Evolutionary conservation across 1,284 basidiomycete species (phyloP).

Genomic region (Apiotrichum gracile): DNA sequence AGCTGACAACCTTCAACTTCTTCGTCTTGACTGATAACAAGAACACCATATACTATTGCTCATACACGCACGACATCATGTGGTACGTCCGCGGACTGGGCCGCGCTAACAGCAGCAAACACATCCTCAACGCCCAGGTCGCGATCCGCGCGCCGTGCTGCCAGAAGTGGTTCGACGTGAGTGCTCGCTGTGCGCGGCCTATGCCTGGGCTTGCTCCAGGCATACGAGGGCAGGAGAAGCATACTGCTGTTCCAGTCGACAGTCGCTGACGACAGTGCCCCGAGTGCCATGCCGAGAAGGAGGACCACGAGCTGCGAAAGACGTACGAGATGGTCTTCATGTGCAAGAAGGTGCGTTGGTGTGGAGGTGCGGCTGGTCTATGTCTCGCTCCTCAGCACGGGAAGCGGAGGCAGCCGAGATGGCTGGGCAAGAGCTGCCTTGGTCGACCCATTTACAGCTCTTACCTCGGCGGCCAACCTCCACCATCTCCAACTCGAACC

Average conservation of each 20-base stretch:
- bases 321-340: conserved; percentile 87
- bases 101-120: conserved; percentile 59
- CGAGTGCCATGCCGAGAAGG: conserved; percentile 81
- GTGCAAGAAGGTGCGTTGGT: conserved; percentile 68
- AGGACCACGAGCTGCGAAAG: conserved; percentile 67
- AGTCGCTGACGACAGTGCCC: conserved; percentile 56
- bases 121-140: conserved; percentile 87
- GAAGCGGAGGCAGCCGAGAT: no score
- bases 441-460: no score
- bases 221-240: background rate
- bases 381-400: no score
- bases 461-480: no score
- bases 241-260: conserved; percentile 1
- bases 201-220: no score
- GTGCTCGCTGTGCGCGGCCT: conserved; percentile 15
- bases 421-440: no score
- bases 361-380: background rate
- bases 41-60: no score
- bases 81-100: background rate
- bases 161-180: conserved; percentile 81
- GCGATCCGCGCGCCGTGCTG: conserved; percentile 90
- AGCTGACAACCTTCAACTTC: no score
- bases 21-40: no score
- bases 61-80: background rate
- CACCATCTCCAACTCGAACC: no score